Evolutionary conservation across 768 basidiomycete species (phyloP).

Genomic region (Clavaria fumosa): DNA sequence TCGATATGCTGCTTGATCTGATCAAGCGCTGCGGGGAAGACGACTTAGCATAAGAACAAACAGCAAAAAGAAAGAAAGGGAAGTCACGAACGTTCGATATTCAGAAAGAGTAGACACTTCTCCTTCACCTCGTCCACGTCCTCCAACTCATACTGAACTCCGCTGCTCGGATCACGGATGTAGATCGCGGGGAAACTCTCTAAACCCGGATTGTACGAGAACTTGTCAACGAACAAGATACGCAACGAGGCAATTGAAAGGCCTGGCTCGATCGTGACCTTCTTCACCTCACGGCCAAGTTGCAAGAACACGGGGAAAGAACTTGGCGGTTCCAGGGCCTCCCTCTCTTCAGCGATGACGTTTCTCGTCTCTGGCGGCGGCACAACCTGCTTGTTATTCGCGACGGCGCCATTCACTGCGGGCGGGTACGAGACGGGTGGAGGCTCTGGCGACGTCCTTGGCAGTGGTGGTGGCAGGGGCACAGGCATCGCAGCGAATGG

Average conservation of each 20-base stretch:
- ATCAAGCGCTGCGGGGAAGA: constrained; percentile 56
- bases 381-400: constrained; percentile 7
- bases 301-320: constrained; percentile 68
- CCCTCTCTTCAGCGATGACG: constrained; percentile 1
- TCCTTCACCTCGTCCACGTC: constrained; percentile 87
- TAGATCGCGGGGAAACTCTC: constrained; percentile 95
- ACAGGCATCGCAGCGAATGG: constrained; percentile 24
- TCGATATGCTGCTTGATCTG: constrained; percentile 99
- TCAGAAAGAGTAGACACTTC: constrained; percentile 76
- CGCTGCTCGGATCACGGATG: constrained; percentile 80
- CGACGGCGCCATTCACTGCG: constrained; percentile 4
- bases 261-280: constrained; percentile 54
- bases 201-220: constrained; percentile 83
- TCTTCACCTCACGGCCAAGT: constrained; percentile 83
- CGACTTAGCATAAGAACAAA: constrained; percentile 7
- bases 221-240: constrained; percentile 86
- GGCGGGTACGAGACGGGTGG: constrained; percentile 8
- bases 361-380: constrained; percentile 7
- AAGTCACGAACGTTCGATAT: constrained; percentile 83
- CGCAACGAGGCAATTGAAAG: constrained; percentile 62
- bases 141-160: constrained; percentile 91
- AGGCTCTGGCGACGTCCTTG: constrained; percentile 27
- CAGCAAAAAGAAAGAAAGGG: no score
- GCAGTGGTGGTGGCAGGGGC: constrained; percentile 34
- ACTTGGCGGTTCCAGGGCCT: background rate